Base-by-base conservation (phyloP, 768 basidiomycete genomes). In the Psilocybe tampanensis region DNA sequence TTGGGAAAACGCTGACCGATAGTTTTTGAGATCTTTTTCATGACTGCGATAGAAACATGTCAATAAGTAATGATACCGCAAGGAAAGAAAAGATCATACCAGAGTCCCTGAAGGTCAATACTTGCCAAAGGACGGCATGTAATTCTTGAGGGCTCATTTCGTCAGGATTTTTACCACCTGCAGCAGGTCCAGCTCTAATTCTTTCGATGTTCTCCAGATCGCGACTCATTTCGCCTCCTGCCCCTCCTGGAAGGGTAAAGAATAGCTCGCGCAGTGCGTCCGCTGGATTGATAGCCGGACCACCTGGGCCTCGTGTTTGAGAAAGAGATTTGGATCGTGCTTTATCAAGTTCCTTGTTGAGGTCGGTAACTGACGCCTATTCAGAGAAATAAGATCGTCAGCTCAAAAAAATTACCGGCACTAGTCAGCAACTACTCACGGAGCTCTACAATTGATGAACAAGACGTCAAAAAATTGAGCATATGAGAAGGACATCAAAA, bases 141-240 rank as follows among this genome's bases (percentile, higher is more conserved):
- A 96, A 63, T 70, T 98, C 93, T 72, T 95, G 92, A 3, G 95
- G 94, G 50, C 74, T 86, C 93, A 98, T 92, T 17, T 90, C 83
- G 59, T 87, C 84, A 0, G 94, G 90, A 13, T 78, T 74, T 69
- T 86, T 89, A 4, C 88, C 89, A 0, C 85, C 86, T 9, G 75
- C 74, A n/a, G 78, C 74, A 1, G 83, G 78, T 0, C 80, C 82
- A 0, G 84, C 82, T 13, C 89, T 73, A 50, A 90, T 88, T 19
- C 84, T 79, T 64, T 91, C 81, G 56, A 95, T 82, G 34, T 79
- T 78, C 32, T 91, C 87, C 75, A 94, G 79, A 24, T 93, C 90
- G 8, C 92, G 76, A n/a, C 79, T 74, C 75, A 93, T 81, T 7
- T 90, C 85, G 1, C 72, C 70, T 2, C 85, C 86, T 2, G 72